These are phyloP conservation scores for Colletotrichum sp. DNA, from an alignment of 2,329 filamentous ascomycete species.

Conservation along the genomic window DNA sequence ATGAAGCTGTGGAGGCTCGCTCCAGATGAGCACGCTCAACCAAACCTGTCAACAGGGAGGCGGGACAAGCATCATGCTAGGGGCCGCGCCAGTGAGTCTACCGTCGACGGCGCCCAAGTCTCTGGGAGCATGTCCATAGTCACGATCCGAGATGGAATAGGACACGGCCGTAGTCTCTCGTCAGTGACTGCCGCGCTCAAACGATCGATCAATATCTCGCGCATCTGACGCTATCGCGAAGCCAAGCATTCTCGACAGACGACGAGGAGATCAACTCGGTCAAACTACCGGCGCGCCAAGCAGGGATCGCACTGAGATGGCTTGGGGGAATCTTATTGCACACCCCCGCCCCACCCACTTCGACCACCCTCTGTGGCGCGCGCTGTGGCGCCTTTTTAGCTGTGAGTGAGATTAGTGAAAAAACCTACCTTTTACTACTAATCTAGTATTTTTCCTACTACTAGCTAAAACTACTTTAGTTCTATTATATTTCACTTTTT, in stretches of 20 bases:
- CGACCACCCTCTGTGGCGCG: too few species aligned
- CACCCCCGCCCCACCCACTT: too few species aligned
- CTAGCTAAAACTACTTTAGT: too few species aligned
- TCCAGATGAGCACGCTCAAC: neutral
- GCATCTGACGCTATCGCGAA: neutral
- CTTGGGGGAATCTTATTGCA: too few species aligned
- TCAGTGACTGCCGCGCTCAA: neutral
- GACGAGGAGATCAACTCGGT: neutral
- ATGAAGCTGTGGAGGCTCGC: neutral
- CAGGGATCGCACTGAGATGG: neutral
- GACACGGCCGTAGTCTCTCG: neutral
- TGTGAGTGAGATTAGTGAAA: too few species aligned
- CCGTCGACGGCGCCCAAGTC: neutral
- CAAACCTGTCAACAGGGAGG: neutral
- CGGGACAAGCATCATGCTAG: neutral
- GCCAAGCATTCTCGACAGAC: neutral
- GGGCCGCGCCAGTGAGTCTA: neutral
- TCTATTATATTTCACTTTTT: too few species aligned
- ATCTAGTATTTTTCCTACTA: too few species aligned
- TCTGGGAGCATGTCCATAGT: neutral
- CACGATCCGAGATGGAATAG: neutral
- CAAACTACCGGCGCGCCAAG: conserved; percentile 9
- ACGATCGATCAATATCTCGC: neutral
- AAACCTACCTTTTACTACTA: too few species aligned
- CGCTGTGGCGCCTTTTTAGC: too few species aligned